Conservation (phyloP, 495 filamentous ascomycete genomes). For the Geopyxis carbonaria region DNA sequence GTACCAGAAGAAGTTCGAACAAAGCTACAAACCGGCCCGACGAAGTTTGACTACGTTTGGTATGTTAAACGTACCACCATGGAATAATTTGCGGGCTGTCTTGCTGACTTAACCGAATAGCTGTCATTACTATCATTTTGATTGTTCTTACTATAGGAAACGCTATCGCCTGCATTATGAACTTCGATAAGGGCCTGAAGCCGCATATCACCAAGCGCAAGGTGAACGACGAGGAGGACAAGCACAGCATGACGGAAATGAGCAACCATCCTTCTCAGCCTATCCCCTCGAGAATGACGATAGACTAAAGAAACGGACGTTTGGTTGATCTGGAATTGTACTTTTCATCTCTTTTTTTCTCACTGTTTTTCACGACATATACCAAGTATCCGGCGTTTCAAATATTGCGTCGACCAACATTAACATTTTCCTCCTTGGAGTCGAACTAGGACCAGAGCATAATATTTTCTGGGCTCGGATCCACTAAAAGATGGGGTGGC, state of each 20-base stretch:
- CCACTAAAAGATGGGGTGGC: too few species aligned
- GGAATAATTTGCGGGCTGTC: too few species aligned
- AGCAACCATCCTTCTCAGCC: conserved; percentile 43
- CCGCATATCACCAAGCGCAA: conserved; percentile 58
- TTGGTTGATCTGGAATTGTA: too few species aligned
- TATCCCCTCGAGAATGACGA: conserved; percentile 63
- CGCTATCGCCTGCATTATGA: conserved; percentile 67
- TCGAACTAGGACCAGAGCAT: too few species aligned
- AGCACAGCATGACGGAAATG: conserved; percentile 54
- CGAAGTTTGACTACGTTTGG: conserved; percentile 70
- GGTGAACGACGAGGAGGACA: conserved; percentile 46
- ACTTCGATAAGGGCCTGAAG: conserved; percentile 84
- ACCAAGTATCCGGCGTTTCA: too few species aligned
- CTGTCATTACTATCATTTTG: conserved; percentile 74
- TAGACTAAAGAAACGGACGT: conserved; percentile 47
- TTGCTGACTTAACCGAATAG: conserved; percentile 24
- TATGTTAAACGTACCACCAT: too few species aligned
- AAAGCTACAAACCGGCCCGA: conserved; percentile 53
- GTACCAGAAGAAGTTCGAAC: conserved; percentile 43
- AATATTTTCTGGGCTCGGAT: too few species aligned
- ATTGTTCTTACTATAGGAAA: conserved; percentile 82
- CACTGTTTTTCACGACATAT: neutral
- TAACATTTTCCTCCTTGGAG: too few species aligned
- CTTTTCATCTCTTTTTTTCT: neutral
- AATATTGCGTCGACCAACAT: too few species aligned